Conservation (phyloP, 257 asterid genomes). For the Solanum lycopersicoides region DNA sequence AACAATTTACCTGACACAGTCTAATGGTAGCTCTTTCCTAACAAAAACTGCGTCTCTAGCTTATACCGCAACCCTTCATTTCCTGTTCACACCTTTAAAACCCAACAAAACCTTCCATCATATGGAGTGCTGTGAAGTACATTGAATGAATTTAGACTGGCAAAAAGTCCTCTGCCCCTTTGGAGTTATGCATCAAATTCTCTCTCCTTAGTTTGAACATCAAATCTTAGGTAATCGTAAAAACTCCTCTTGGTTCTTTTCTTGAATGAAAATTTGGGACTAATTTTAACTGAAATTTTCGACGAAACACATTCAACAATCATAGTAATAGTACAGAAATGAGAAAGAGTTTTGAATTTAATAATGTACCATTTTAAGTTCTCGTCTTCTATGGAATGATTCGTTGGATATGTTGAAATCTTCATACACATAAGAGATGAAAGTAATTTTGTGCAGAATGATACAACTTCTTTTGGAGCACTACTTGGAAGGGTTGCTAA, state of each 20-base stretch:
- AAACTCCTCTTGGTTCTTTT: background rate
- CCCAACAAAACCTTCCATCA: background rate
- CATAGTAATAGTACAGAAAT: background rate
- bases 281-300: background rate
- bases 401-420: background rate
- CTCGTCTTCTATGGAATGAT: background rate
- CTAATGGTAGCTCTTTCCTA: background rate
- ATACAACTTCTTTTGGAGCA: slow-evolving; percentile 11
- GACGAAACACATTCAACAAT: background rate
- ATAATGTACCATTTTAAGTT: background rate
- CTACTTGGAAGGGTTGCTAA: slow-evolving; percentile 21
- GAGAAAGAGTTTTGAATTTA: background rate
- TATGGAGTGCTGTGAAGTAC: background rate
- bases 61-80: background rate
- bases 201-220: background rate
- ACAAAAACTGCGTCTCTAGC: background rate
- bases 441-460: background rate
- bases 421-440: background rate
- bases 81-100: too few relatives aligned
- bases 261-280: background rate
- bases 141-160: background rate
- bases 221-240: background rate
- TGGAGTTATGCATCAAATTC: background rate
- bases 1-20: background rate
- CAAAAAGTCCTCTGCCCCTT: background rate